These are phyloP conservation scores for Acorus calamus DNA, from an alignment of 106 monocot genomes.

Conservation along the genomic window DNA sequence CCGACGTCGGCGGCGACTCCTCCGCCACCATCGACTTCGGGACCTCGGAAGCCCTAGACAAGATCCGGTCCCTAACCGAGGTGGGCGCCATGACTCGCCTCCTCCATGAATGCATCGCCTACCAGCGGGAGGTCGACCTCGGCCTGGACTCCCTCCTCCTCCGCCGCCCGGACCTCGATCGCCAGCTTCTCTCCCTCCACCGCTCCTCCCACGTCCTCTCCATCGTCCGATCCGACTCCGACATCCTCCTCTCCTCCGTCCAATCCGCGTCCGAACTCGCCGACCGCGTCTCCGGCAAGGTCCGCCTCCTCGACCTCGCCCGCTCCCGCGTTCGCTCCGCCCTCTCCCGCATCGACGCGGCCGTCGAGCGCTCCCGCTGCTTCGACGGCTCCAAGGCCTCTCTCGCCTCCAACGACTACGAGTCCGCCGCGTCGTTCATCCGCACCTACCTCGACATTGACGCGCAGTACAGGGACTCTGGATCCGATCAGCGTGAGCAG, in stretches of 20 bases:
- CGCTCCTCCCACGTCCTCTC: constrained; percentile 52
- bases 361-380: constrained; percentile 44
- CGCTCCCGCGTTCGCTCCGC: constrained; percentile 54
- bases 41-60: constrained; percentile 29
- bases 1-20: neutral
- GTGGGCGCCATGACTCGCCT: constrained; percentile 83
- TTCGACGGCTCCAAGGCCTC: constrained; percentile 48
- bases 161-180: constrained; percentile 74
- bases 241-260: constrained; percentile 44
- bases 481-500: constrained; percentile 57
- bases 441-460: constrained; percentile 73
- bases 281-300: constrained; percentile 48
- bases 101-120: constrained; percentile 94
- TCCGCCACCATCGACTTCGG: constrained; percentile 48
- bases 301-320: constrained; percentile 73
- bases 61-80: constrained; percentile 70
- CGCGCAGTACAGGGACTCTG: constrained; percentile 29
- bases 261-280: constrained; percentile 59
- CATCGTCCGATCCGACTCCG: constrained; percentile 54
- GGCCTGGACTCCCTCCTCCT: constrained; percentile 64
- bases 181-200: constrained; percentile 49
- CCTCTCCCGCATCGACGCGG: constrained; percentile 50
- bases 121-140: constrained; percentile 76
- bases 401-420: constrained; percentile 48
- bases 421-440: constrained; percentile 46